phyloP scores from a whole-genome alignment of 495 filamentous ascomycete genomes.

The Xylaria intraflava region DNA sequence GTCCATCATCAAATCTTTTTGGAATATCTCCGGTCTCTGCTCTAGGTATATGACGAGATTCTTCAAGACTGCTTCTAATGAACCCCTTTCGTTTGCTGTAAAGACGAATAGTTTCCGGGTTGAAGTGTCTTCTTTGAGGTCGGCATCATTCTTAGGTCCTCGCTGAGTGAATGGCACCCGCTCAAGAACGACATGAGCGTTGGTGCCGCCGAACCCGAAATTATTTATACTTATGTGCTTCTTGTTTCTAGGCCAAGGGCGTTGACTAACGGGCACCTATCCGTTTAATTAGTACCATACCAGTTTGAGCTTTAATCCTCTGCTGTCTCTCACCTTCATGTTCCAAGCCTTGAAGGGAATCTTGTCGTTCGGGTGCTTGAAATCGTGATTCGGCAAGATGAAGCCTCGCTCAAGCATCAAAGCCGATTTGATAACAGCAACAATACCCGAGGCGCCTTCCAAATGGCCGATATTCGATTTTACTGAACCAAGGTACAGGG shows the following conservation, averaged over 20 bases:
- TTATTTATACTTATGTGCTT: slow-evolving; percentile 41
- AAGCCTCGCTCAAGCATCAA: slow-evolving; percentile 53
- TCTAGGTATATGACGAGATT: slow-evolving; percentile 43
- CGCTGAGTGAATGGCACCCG: slow-evolving; percentile 26
- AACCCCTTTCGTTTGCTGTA: slow-evolving; percentile 42
- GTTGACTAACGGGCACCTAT: slow-evolving; percentile 22
- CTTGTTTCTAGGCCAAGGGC: slow-evolving; percentile 35
- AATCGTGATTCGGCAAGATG: slow-evolving; percentile 44
- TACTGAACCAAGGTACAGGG: slow-evolving; percentile 50
- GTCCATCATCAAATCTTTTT: slow-evolving; percentile 37
- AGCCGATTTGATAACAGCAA: slow-evolving; percentile 53
- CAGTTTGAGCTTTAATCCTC: background rate
- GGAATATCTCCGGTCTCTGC: slow-evolving; percentile 46
- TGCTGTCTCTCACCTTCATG: slow-evolving; percentile 26
- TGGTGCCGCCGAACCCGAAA: slow-evolving; percentile 44
- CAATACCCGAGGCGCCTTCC: slow-evolving; percentile 51
- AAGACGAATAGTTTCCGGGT: slow-evolving; percentile 39
- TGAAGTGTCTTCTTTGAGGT: slow-evolving; percentile 27
- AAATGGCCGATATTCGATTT: slow-evolving; percentile 58
- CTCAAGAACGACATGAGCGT: slow-evolving; percentile 38
- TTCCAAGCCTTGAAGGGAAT: slow-evolving; percentile 45
- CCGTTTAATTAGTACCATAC: slow-evolving; percentile 2
- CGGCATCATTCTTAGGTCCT: slow-evolving; percentile 29
- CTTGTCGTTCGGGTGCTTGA: slow-evolving; percentile 38
- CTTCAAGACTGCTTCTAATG: slow-evolving; percentile 32